Base-by-base conservation (phyloP, 495 filamentous ascomycete genomes). In the Barbatosphaeria neglecta region DNA sequence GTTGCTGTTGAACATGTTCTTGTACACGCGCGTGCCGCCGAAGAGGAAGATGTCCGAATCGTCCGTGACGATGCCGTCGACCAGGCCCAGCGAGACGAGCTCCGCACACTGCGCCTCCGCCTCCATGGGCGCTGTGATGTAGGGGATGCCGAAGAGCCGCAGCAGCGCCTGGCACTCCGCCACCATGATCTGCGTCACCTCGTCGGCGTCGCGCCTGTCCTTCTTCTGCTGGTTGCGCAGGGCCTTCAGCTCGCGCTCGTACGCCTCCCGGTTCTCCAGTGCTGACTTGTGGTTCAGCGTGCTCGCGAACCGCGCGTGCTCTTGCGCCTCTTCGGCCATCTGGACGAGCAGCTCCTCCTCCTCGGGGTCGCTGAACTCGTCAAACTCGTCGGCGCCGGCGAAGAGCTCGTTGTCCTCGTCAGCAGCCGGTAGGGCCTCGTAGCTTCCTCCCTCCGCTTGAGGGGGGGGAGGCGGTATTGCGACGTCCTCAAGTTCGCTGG, bases 1-100 rank as follows among this genome's bases (percentile, higher is more conserved):
- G 64, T 88, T 86, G 55, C 84, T 83, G 61, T 95, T 97, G 75
- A 98, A 98, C 88, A 97, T 93, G 69, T 98, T 96, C 51, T 97
- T 96, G 72, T 97, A 98, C 16, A 98, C 83, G 15, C 92, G 75
- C 0, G 88, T 97, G 24, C 92, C 92, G 35, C 92, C 92, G 57
- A 98, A 98, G 11, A 98, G 77, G 58, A 98, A 97, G n/a, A 81
- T 89, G 71, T 98, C 92, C 11, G 80, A 87, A 59, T 98, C 92
- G 56, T 98, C 92, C 0, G 92, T 98, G n/a, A 98, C 89, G 52
- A 97, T 94, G 9, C 92, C 92, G 58, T 98, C 92, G 19, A 98
- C 92, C 3, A 98, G 75, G 0, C 86, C 84, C 6, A 96, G 69
- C 1, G 64, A 66, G 3, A 97, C 89, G 6, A 98, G 76, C 60